Evolutionary conservation across 768 basidiomycete genomes (phyloP).

Genomic region (Artomyces pyxidatus): DNA sequence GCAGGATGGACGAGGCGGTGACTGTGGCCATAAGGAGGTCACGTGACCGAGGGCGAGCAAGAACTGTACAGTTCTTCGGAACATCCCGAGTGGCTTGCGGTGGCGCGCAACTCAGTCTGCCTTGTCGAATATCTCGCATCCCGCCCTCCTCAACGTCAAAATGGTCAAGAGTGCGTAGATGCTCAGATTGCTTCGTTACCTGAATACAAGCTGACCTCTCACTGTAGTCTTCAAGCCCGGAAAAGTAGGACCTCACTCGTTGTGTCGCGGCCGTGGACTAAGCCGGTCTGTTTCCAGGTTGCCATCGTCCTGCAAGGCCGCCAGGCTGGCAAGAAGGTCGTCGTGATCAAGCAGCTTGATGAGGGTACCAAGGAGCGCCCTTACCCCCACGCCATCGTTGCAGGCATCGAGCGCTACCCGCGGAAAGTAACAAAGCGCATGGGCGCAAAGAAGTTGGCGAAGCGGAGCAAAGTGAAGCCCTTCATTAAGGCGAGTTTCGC

Average conservation of each 20-base stretch:
- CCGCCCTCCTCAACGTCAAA: slow-evolving; percentile 15
- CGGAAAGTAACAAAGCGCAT: slow-evolving; percentile 95
- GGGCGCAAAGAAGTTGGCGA: slow-evolving; percentile 91
- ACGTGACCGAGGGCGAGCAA: neutral
- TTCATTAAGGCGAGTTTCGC: slow-evolving; percentile 84
- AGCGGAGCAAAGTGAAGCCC: slow-evolving; percentile 96
- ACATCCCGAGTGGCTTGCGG: slow-evolving; percentile 20
- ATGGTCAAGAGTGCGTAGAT: slow-evolving; percentile 23
- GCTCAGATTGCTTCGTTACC: too few species aligned
- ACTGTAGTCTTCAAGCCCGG: slow-evolving; percentile 85
- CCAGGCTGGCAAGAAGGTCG: slow-evolving; percentile 99
- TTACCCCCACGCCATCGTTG: slow-evolving; percentile 97
- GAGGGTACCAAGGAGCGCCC: slow-evolving; percentile 95
- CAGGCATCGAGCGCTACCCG: slow-evolving; percentile 97
- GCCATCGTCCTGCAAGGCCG: slow-evolving; percentile 98
- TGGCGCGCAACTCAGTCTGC: slow-evolving; percentile 2
- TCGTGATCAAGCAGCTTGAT: slow-evolving; percentile 95
- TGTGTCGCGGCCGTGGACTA: too few species aligned
- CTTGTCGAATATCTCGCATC: slow-evolving; percentile 5
- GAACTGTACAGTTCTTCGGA: slow-evolving; percentile 21
- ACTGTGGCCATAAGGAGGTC: neutral
- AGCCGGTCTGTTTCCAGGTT: slow-evolving; percentile 40
- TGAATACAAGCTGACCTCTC: neutral
- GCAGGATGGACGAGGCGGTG: neutral
- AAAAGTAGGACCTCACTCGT: slow-evolving; percentile 70